Evolutionary conservation across 2,329 filamentous ascomycete genomes (phyloP), one percentile per base, ranked within the genome.

Genomic region (Ophiostoma sp.): DNA sequence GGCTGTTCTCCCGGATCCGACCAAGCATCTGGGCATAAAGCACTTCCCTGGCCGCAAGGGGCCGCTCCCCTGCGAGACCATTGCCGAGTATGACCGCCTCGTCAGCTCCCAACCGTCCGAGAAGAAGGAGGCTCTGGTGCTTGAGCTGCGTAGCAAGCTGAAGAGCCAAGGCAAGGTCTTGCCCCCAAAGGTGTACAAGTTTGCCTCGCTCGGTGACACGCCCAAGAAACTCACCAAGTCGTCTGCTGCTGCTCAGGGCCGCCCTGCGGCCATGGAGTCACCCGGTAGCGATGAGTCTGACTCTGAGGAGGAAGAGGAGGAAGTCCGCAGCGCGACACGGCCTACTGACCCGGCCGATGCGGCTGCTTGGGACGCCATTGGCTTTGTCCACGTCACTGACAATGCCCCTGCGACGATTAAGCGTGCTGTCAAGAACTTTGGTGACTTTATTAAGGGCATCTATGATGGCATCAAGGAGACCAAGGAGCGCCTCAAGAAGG

Each of bases 311-410:
- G 76, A 74, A 2, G 70, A 72, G 8, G 73, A 72, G 31, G 73
- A 73, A 45, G 79, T 84, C 31, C 84, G 85, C n/a, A 75, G 83
- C 39, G 80, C 81, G 4, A 81, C 78, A 3, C 84, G 85, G 6
- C 87, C 87, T 1, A 75, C 77, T 9, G 83, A 87, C 66, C 79
- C 82, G 11, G 80, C 82, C 19, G 85, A 85, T 73, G 86, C 84
- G 31, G 85, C 85, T 31, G 83, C 82, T 2, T 89, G 87, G 86
- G 87, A 89, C 77, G 82, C 84, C 0, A 83, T 87, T 74, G 86
- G 85, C 22, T 83, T 87, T 64, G 83, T 88, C 17, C 79, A 85
- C 72, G 79, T 88, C 73, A 84, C 86, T n/a, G 78, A 81, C 79
- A 75, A 75, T 70, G 57, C 48, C 6, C 59, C 73, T 36, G 28